Conservation (phyloP, 345 rosid genomes). For the Ceriops decandra region DNA sequence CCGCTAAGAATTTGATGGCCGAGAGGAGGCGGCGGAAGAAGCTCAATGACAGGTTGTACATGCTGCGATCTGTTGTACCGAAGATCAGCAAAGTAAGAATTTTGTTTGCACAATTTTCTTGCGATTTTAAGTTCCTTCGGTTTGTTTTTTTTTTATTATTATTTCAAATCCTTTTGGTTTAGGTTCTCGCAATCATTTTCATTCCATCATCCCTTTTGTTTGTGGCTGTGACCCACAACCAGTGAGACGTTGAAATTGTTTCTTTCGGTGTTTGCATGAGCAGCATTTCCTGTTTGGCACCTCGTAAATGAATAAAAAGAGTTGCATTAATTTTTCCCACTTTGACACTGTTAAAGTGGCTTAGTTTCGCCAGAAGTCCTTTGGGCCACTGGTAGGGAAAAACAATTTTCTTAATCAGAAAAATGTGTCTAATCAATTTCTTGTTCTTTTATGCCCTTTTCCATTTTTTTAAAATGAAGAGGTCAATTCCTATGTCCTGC, state of each 20-base stretch:
- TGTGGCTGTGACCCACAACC: not conserved
- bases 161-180: too few species aligned
- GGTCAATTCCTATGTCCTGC: too few species aligned
- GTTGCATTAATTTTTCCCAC: slow-evolving; percentile 1
- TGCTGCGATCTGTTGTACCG: slow-evolving; percentile 33
- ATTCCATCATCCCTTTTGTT: not conserved
- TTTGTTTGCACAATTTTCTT: not conserved
- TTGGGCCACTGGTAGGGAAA: not conserved
- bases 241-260: too few species aligned
- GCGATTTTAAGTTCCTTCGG: not conserved
- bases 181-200: not conserved
- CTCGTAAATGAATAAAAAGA: not conserved
- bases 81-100: slow-evolving; percentile 26
- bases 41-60: slow-evolving; percentile 95
- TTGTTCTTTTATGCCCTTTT: not conserved
- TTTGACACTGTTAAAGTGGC: not conserved
- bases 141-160: too few species aligned
- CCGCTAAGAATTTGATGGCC: slow-evolving; percentile 96
- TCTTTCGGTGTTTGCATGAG: too few species aligned
- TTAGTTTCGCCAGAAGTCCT: not conserved
- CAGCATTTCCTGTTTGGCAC: not conserved
- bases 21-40: slow-evolving; percentile 95
- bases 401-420: not conserved
- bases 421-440: not conserved
- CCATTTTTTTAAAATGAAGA: too few species aligned